A percentile compares a stretch with the other conserved stretches of the same genome.
Evolutionary conservation across 2,329 filamentous ascomycete species (phyloP).

Genomic region (Aspergillus ochraceoroseus): DNA sequence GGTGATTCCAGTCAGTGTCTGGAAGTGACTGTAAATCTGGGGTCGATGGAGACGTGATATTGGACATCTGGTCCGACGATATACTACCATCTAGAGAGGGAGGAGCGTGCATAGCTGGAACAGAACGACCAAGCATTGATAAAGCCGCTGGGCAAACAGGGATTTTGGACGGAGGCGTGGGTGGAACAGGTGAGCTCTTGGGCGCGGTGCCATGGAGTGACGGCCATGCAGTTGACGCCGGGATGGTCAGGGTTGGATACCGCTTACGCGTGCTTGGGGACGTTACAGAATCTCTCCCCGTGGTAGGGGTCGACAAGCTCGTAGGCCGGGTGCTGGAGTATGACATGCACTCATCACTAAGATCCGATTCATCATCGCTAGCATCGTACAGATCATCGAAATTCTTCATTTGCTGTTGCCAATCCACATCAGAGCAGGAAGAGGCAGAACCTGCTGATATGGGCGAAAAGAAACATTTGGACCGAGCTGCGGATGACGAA

Average conservation of each 20-base stretch:
- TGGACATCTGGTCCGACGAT: conserved; percentile 79
- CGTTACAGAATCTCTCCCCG: conserved; percentile 36
- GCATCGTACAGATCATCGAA: conserved; percentile 87
- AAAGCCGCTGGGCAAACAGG: conserved; percentile 71
- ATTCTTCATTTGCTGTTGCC: conserved; percentile 61
- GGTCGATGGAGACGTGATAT: conserved; percentile 77
- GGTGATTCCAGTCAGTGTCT: conserved; percentile 57
- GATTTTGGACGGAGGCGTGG: conserved; percentile 53
- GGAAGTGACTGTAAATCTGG: conserved; percentile 61
- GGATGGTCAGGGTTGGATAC: conserved; percentile 58
- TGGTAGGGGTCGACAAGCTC: conserved; percentile 42
- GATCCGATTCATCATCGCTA: conserved; percentile 69
- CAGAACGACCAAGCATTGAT: conserved; percentile 63
- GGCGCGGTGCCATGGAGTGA: conserved; percentile 52
- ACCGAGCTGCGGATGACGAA: conserved; percentile 20
- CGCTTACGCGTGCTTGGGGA: conserved; percentile 44
- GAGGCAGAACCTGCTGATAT: conserved; percentile 32
- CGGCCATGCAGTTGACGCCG: conserved; percentile 54
- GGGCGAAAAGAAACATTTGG: conserved; percentile 31
- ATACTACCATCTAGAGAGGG: conserved; percentile 87
- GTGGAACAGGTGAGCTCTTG: conserved; percentile 46
- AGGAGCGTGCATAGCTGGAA: conserved; percentile 71
- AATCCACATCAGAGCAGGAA: conserved; percentile 53
- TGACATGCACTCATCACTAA: conserved; percentile 46
- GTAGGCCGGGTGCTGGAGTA: conserved; percentile 49